These are phyloP conservation scores for Delonix regia DNA, from an alignment of 306 rosid genomes.

Conservation along the genomic window DNA sequence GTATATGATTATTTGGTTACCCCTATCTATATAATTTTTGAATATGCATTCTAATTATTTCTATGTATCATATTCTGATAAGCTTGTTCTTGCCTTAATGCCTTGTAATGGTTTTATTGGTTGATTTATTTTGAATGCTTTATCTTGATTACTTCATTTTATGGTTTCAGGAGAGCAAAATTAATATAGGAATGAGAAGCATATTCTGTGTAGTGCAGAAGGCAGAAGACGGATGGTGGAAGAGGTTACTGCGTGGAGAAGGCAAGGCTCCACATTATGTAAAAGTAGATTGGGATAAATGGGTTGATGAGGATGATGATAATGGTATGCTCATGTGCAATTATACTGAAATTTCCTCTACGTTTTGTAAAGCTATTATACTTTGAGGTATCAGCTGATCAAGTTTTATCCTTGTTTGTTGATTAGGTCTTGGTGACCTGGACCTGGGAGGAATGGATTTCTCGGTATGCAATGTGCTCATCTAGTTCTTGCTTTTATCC, in stretches of 20 bases:
- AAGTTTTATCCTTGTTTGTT: background rate
- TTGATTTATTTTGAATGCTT: background rate
- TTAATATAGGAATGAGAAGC: slow-evolving; percentile 67
- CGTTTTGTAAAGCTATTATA: background rate
- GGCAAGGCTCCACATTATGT: slow-evolving; percentile 71
- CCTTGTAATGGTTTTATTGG: background rate
- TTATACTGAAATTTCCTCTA: background rate
- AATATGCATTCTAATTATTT: background rate
- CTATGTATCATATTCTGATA: background rate
- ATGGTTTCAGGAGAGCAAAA: slow-evolving; percentile 70
- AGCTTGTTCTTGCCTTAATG: background rate
- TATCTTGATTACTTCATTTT: background rate
- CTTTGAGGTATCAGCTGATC: background rate
- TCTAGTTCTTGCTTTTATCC: background rate
- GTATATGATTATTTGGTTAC: background rate
- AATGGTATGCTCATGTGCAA: slow-evolving; percentile 30
- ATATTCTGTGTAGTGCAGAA: slow-evolving; percentile 71
- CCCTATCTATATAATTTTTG: background rate
- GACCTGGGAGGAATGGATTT: slow-evolving; percentile 83
- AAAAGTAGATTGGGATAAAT: slow-evolving; percentile 83
- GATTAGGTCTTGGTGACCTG: slow-evolving; percentile 48
- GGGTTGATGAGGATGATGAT: slow-evolving; percentile 86
- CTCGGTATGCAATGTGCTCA: slow-evolving; percentile 55
- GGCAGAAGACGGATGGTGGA: slow-evolving; percentile 78
- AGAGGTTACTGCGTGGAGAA: slow-evolving; percentile 60